A percentile compares a stretch with the other conserved stretches of the same genome.
These are phyloP conservation scores for Elongisporangium undulatum DNA, from an alignment of 352 stramenopile genomes.

Conservation along the genomic window DNA sequence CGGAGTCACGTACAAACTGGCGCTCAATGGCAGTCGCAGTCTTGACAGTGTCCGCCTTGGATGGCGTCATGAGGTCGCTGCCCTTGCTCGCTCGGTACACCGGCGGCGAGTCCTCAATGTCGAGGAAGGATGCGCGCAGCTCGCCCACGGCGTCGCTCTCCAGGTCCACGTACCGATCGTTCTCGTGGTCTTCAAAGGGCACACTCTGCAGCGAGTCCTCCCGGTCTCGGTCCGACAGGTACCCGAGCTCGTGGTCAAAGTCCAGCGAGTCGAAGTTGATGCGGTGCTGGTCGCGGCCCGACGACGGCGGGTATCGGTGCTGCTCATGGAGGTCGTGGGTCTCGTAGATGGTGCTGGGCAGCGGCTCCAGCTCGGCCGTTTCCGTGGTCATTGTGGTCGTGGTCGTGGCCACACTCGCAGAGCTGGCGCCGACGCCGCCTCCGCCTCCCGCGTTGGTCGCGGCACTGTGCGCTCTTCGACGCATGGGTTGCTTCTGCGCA, in stretches of 20 bases:
- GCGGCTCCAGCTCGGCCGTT: conserved; percentile 21
- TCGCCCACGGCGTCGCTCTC: conserved; percentile 24
- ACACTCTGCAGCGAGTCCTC: conserved; percentile 44
- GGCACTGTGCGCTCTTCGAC: conserved; percentile 63
- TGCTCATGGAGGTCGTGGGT: conserved; percentile 24
- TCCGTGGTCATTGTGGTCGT: conserved; percentile 1
- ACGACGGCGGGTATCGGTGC: conserved; percentile 30
- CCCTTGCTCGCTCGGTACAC: conserved; percentile 1
- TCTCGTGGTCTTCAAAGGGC: conserved; percentile 40
- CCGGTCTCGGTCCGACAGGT: conserved; percentile 23
- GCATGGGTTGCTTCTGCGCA: conserved; percentile 69
- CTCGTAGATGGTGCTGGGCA: conserved; percentile 55
- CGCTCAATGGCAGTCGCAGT: conserved; percentile 49
- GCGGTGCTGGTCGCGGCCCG: conserved; percentile 46
- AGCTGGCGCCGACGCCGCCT: conserved; percentile 7
- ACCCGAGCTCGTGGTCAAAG: conserved; percentile 50
- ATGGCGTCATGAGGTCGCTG: conserved; percentile 15
- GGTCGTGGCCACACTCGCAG: conserved; percentile 2
- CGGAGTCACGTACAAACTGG: conserved; percentile 60
- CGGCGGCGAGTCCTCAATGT: conserved; percentile 5
- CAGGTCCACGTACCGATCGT: conserved; percentile 44
- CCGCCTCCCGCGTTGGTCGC: conserved; percentile 19
- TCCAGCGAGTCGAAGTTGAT: conserved; percentile 43
- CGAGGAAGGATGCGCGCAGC: not conserved
- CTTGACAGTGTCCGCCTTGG: conserved; percentile 46